These are phyloP conservation scores for Pichia sp. DNA, from an alignment of 1,139 yeast genomes.

Conservation along the genomic window DNA sequence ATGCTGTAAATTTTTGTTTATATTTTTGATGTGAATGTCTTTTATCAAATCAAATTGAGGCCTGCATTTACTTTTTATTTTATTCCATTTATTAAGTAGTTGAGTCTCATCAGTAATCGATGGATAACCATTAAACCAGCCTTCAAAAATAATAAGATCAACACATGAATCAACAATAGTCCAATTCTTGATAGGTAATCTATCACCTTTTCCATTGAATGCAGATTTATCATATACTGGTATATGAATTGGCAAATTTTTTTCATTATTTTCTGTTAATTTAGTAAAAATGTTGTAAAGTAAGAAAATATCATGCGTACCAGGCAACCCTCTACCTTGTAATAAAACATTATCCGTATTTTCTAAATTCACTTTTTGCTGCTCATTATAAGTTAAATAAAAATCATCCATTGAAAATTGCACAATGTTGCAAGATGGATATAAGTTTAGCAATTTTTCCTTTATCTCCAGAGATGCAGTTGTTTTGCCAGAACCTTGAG, in stretches of 20 bases:
- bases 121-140: constrained; percentile 85
- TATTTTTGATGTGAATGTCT: constrained; percentile 29
- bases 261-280: constrained; percentile 25
- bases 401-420: constrained; percentile 82
- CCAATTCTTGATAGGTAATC: constrained; percentile 41
- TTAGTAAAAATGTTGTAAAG: constrained; percentile 30
- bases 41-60: constrained; percentile 26
- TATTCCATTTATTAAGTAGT: constrained; percentile 21
- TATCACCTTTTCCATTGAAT: constrained; percentile 74
- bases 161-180: constrained; percentile 31
- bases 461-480: constrained; percentile 49
- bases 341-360: constrained; percentile 48
- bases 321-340: constrained; percentile 85
- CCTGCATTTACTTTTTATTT: constrained; percentile 9
- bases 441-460: constrained; percentile 31
- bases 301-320: constrained; percentile 73
- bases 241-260: constrained; percentile 49
- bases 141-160: constrained; percentile 75
- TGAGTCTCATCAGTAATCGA: constrained; percentile 35
- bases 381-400: constrained; percentile 63
- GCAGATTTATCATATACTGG: constrained; percentile 79
- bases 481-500: constrained; percentile 92
- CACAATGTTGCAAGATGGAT: constrained; percentile 40
- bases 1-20: constrained; percentile 43
- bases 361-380: constrained; percentile 35